Base-by-base conservation (phyloP, 1,284 basidiomycete genomes). In the Ganoderma resinaceum region DNA sequence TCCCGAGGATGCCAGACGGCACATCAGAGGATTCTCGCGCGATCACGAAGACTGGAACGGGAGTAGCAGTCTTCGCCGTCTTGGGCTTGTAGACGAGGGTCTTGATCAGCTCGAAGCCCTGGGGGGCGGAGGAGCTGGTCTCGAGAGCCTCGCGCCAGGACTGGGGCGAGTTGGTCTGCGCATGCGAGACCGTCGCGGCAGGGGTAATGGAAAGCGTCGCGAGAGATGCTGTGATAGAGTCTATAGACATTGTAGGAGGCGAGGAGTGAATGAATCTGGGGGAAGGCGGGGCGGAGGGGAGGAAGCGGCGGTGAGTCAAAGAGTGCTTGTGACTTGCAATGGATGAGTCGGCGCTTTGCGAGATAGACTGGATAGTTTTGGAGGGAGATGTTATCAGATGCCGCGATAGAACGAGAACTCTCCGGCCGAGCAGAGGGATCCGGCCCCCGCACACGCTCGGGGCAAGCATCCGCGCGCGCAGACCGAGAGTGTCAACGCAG, bases 41-140 rank as follows among this genome's bases (percentile, higher is more conserved):
- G 77, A 98, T 87, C 69, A 97, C 91, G 63, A 98, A 88, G 64
- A 98, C 90, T 8, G 96, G 96, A 66, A 95, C 87, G 1, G 95
- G 90, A 33, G 88, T 89, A 7, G 94, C 95, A 0, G 88, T 87
- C 82, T 98, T 98, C 61, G 96, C 93, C 1, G 95, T 95, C 81
- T 95, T 95, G 43, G 95, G 94, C 78, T 96, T 96, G 88, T 93
- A 95, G 65, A 95, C 92, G 74, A 96, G 88, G 42, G 91, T 93
- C 81, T 96, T 95, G 78, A 92, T 86, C 73, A 93, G 84, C 77
- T 93, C 87, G 77, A 91, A 93, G 7, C 83, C 81, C 62, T 81
- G 78, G 1, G 93, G 91, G 40, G 85, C 82, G 33, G 83, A 79
- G 38, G 83, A 70, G 61, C 80, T 79, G 7, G 84, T 82, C 67